Base-by-base conservation (phyloP, 352 stramenopile species). In the Phytophthora citricola region DNA sequence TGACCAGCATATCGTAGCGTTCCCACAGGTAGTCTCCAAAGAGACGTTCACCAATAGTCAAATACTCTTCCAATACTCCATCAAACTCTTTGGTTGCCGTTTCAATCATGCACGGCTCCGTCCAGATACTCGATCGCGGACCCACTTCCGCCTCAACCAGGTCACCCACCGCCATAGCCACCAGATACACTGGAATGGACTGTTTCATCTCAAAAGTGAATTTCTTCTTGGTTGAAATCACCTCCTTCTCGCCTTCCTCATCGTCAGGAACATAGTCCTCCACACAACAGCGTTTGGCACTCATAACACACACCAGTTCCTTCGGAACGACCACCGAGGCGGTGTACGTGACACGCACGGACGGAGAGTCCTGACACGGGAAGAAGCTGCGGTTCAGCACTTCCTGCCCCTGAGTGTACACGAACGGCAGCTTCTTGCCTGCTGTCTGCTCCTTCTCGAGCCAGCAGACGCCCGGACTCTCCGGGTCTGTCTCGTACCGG, bases 321-420 rank as follows among this genome's bases (percentile, higher is more conserved):
- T 80, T 58, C 0, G 97, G 96, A 20, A 98, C 96, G 11, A 80
- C 76, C n/a, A 99, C 88, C 15, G 75, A 84, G 2, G 97, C 95
- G 11, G 90, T 86, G 76, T 98, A 99, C 24, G 97, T 99, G 57
- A 98, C 83, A 56, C 98, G 98, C 31, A 98, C 92, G 5, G 82
- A 96, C 5, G 95, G 96, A 34, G 89, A 92, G 86, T 99, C 98
- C 66, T 99, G 86, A 29, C 85, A 96, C 34, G 89, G 86, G 40
- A 95, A 90, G 53, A 94, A 81, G 72, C 84, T 91, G 56, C 87
- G 87, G 58, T 93, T 93, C 31, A 94, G 82, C 69, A 95, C 89
- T 58, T 92, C 86, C 52, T 96, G 85, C 22, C 87, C 90, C 65
- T 95, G 87, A 4, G 89, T 94, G 73, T 94, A 96, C 67, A 96